Percentiles rank a stretch among this genome's conserved stretches.
Evolutionary conservation across 1,284 basidiomycete species (phyloP).

Genomic region (Boletus semigastroideus): DNA sequence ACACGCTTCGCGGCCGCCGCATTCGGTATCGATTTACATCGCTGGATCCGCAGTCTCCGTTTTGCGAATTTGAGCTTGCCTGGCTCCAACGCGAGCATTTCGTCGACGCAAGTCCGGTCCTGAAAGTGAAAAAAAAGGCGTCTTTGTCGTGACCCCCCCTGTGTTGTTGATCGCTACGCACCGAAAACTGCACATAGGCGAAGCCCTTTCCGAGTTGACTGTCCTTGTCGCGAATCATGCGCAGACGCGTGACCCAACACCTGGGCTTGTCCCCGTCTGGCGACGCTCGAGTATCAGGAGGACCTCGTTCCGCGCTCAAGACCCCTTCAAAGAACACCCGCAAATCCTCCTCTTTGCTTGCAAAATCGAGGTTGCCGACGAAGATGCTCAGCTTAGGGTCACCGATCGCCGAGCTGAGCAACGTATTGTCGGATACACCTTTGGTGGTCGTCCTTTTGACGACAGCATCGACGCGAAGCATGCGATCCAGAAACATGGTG

Average conservation of each 20-base stretch:
- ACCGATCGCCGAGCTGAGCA: slow-evolving; percentile 24
- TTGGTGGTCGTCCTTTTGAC: slow-evolving; percentile 35
- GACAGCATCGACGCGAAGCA: slow-evolving; percentile 73
- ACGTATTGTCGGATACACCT: not conserved
- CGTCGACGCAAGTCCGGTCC: slow-evolving; percentile 89
- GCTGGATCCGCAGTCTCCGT: slow-evolving; percentile 81
- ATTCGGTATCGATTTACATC: slow-evolving; percentile 67
- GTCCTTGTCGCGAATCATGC: slow-evolving; percentile 88
- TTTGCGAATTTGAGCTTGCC: slow-evolving; percentile 85
- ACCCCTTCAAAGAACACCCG: slow-evolving; percentile 85
- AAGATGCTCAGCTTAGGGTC: slow-evolving; percentile 88
- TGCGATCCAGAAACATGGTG: slow-evolving; percentile 71
- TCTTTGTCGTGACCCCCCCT: not conserved
- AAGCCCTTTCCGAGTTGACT: slow-evolving; percentile 98
- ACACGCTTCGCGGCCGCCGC: slow-evolving; percentile 9
- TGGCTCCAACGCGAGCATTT: slow-evolving; percentile 76
- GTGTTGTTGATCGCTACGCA: slow-evolving; percentile 40
- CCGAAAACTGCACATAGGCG: slow-evolving; percentile 88
- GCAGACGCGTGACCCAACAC: slow-evolving; percentile 81
- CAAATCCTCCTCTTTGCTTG: slow-evolving; percentile 87
- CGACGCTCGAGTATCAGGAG: slow-evolving; percentile 30
- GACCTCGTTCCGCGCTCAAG: slow-evolving; percentile 73
- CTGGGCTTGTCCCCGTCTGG: slow-evolving; percentile 34
- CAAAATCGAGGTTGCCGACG: slow-evolving; percentile 93
- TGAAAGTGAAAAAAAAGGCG: slow-evolving; percentile 31